Evolutionary conservation across 345 rosid species (phyloP).

Genomic region (Populus euphratica): DNA sequence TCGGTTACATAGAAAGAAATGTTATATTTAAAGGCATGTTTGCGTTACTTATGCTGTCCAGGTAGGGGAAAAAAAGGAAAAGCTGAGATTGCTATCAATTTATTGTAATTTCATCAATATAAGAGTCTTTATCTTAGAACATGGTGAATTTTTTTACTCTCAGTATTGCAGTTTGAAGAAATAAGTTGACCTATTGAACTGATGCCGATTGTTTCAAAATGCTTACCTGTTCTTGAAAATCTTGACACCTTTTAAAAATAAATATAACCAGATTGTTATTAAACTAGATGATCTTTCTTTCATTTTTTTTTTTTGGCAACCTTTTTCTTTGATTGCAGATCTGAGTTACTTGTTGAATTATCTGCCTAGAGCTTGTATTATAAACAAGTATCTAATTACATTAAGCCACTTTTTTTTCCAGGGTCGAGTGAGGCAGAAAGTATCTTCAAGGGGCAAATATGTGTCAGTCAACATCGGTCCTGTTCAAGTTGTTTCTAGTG

Average conservation of each 20-base stretch:
- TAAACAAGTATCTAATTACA: neutral
- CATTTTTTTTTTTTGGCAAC: neutral
- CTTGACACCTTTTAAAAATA: neutral
- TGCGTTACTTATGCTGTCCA: neutral
- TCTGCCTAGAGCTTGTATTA: neutral
- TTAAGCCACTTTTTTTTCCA: conserved; percentile 16
- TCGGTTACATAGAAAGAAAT: neutral
- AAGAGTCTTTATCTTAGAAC: neutral
- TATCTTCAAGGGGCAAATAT: conserved; percentile 83
- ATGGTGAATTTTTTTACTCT: neutral
- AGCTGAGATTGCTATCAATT: neutral
- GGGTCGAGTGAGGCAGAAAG: conserved; percentile 79
- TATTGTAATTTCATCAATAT: neutral
- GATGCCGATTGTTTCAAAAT: neutral
- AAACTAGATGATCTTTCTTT: neutral
- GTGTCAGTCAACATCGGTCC: conserved; percentile 94
- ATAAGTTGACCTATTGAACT: neutral
- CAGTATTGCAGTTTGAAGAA: neutral
- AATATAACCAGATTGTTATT: neutral
- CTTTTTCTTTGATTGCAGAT: neutral
- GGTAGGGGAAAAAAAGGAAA: neutral
- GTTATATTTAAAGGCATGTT: neutral
- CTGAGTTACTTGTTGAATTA: neutral
- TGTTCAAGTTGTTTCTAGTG: conserved; percentile 73
- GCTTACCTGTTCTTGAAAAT: neutral